These are phyloP conservation scores for Xanthoconium purpureum DNA, from an alignment of 768 basidiomycete genomes.

Conservation along the genomic window DNA sequence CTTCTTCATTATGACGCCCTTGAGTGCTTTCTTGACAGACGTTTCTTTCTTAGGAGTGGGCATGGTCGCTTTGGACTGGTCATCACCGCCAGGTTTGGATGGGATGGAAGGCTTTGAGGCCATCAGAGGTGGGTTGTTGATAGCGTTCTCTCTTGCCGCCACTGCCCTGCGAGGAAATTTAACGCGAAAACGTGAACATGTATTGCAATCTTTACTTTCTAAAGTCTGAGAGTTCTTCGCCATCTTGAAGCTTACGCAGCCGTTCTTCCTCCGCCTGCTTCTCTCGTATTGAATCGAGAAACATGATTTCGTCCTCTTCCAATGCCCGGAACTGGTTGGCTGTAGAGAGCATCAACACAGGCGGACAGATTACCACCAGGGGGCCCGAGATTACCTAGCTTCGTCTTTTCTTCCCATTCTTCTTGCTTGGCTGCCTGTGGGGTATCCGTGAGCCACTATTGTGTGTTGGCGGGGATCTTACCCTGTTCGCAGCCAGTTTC, in stretches of 20 bases:
- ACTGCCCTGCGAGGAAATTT: slow-evolving; percentile 48
- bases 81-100: slow-evolving; percentile 30
- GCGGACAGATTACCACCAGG: slow-evolving; percentile 2
- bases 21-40: slow-evolving; percentile 56
- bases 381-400: slow-evolving; percentile 46
- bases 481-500: slow-evolving; percentile 90
- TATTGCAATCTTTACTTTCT: slow-evolving; percentile 54
- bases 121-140: slow-evolving; percentile 39
- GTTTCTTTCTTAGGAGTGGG: slow-evolving; percentile 54
- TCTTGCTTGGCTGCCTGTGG: slow-evolving; percentile 81
- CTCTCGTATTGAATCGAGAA: slow-evolving; percentile 79
- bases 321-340: slow-evolving; percentile 88
- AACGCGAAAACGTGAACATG: slow-evolving; percentile 1
- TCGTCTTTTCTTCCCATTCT: slow-evolving; percentile 90
- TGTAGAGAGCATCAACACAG: slow-evolving; percentile 26
- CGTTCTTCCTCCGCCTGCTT: slow-evolving; percentile 75
- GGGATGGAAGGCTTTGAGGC: slow-evolving; percentile 30
- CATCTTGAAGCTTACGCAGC: slow-evolving; percentile 68
- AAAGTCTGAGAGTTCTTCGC: slow-evolving; percentile 75
- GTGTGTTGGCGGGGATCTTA: slow-evolving; percentile 32
- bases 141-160: slow-evolving; percentile 60
- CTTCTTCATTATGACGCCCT: slow-evolving; percentile 81
- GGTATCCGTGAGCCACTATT: slow-evolving; percentile 9
- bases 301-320: slow-evolving; percentile 89
- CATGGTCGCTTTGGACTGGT: slow-evolving; percentile 26